phyloP scores from a whole-genome alignment of 768 basidiomycete genomes.

The Rhodotorula paludigena region DNA sequence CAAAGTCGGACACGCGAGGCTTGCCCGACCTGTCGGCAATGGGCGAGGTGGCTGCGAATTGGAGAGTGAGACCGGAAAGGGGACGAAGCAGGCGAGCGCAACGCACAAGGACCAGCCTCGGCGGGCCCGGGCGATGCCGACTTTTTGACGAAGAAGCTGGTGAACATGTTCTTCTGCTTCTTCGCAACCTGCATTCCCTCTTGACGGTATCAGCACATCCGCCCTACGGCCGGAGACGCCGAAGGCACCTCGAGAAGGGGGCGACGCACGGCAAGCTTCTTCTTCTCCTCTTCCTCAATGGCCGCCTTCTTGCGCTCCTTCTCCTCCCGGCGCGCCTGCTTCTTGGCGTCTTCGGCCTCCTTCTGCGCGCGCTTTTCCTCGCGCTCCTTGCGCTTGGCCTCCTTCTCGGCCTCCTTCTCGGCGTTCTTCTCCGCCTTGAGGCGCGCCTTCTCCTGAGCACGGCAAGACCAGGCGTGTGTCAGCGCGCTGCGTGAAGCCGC shows the following conservation, averaged over 20 bases:
- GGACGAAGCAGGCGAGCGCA: not conserved
- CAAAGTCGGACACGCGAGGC: conserved; percentile 50
- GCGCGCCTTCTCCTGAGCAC: conserved; percentile 21
- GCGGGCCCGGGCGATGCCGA: conserved; percentile 47
- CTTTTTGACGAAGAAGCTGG: conserved; percentile 69
- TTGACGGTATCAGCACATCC: not conserved
- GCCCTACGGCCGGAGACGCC: too few species aligned
- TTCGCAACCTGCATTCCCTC: conserved; percentile 52
- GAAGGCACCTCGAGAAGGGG: too few species aligned
- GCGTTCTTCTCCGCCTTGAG: conserved; percentile 34
- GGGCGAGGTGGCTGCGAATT: not conserved
- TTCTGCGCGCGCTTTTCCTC: conserved; percentile 46
- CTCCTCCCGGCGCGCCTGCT: conserved; percentile 29
- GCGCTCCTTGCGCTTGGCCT: conserved; percentile 25
- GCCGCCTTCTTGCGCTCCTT: conserved; percentile 54
- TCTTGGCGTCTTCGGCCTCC: conserved; percentile 59
- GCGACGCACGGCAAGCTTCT: conserved; percentile 1
- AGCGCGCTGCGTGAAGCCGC: not conserved
- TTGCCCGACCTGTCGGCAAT: not conserved
- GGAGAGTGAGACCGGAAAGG: not conserved
- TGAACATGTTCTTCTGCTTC: conserved; percentile 70
- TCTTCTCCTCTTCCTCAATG: conserved; percentile 54
- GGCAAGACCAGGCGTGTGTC: not conserved
- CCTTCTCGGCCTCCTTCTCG: conserved; percentile 38
- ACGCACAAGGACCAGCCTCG: conserved; percentile 37